Conservation (phyloP, 1,139 yeast genomes). For the Saccharomyces pastorianus region DNA sequence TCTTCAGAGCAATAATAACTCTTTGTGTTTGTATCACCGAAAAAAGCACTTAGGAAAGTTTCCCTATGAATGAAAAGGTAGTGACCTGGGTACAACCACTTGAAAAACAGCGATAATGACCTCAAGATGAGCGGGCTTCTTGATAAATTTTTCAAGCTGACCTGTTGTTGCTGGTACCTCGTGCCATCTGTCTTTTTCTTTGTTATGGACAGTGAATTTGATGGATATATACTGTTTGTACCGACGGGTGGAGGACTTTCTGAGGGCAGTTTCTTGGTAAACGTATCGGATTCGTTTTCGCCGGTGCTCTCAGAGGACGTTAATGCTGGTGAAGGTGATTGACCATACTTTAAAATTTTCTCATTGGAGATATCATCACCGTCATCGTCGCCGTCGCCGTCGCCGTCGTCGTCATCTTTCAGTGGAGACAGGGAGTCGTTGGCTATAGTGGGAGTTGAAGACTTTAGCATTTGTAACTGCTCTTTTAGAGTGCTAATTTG, state of each 20-base stretch:
- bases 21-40: slow-evolving; percentile 40
- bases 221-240: slow-evolving; percentile 22
- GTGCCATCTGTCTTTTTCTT: slow-evolving; percentile 8
- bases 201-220: slow-evolving; percentile 21
- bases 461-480: not conserved
- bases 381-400: not conserved
- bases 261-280: slow-evolving; percentile 2
- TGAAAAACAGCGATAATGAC: slow-evolving; percentile 44
- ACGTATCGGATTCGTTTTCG: slow-evolving; percentile 1
- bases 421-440: not conserved
- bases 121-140: slow-evolving; percentile 37
- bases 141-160: slow-evolving; percentile 45
- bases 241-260: slow-evolving; percentile 5
- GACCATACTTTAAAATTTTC: not conserved
- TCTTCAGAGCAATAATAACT: slow-evolving; percentile 43
- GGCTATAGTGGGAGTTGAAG: not conserved
- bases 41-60: slow-evolving; percentile 48
- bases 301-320: not conserved
- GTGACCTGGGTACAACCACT: slow-evolving; percentile 58
- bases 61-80: slow-evolving; percentile 55
- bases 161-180: slow-evolving; percentile 25
- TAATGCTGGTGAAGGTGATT: slow-evolving; percentile 3
- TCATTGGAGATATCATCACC: not conserved
- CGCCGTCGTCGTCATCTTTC: not conserved
- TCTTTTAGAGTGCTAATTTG: slow-evolving; percentile 5